phyloP scores from a whole-genome alignment of 2,329 filamentous ascomycete species.

The Cladophialophora immunda region DNA sequence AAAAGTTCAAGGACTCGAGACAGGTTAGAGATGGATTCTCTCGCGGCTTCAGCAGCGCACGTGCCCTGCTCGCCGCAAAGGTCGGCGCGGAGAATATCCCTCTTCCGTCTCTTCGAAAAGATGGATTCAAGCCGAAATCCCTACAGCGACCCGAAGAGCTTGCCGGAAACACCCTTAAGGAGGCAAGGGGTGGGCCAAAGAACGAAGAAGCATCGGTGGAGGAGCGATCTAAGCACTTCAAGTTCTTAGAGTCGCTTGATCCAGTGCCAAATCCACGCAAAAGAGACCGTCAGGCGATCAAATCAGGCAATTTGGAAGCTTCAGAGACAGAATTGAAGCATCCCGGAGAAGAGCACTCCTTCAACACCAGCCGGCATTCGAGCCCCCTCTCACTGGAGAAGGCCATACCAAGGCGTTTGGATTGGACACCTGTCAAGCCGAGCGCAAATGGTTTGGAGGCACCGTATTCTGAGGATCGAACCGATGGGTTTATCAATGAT shows the following conservation, averaged over 20 bases:
- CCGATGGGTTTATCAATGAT: constrained; percentile 13
- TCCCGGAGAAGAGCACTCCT: not conserved
- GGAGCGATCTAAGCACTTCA: constrained; percentile 13
- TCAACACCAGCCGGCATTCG: not conserved
- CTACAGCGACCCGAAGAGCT: constrained; percentile 10
- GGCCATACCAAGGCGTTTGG: constrained; percentile 64
- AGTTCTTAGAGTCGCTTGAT: not conserved
- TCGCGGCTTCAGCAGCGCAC: constrained; percentile 26
- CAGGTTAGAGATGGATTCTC: constrained; percentile 37
- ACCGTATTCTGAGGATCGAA: constrained; percentile 8
- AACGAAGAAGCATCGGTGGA: not conserved
- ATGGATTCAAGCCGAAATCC: constrained; percentile 24
- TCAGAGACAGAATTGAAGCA: not conserved
- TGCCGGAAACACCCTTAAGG: not conserved
- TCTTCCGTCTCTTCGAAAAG: constrained; percentile 24
- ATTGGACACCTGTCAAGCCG: constrained; percentile 73
- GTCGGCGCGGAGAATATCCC: constrained; percentile 32
- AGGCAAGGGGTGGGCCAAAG: not conserved
- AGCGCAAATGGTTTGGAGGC: constrained; percentile 4
- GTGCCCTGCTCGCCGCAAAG: constrained; percentile 27
- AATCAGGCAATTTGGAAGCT: not conserved
- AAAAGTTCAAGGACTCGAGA: constrained; percentile 29
- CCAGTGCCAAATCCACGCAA: not conserved
- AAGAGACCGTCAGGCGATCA: not conserved
- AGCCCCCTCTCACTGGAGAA: constrained; percentile 46